Base-by-base conservation (phyloP, 495 filamentous ascomycete species). In the Podospora pseudoanserina region DNA sequence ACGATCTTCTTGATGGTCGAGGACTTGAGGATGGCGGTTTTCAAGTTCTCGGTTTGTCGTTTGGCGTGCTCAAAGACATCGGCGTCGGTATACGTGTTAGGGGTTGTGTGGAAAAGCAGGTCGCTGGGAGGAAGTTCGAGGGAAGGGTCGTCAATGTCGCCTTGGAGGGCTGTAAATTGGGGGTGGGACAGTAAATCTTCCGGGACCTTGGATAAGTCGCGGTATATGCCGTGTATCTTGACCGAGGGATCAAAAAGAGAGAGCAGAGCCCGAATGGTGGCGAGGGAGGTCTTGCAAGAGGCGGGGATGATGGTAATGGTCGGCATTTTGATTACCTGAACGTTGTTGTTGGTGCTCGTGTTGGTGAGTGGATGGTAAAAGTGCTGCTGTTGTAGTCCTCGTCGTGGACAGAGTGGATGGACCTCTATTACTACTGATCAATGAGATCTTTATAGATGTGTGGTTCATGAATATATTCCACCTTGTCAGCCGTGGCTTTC, bases 191-290 rank as follows among this genome's bases (percentile, higher is more conserved):
- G 60, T 56, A 76, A 69, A 60, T 75, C 73, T 28, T 32, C 59
- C 5, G 72, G 74, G 23, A 70, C 74, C 15, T 63, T 63, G 67
- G 34, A 13, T 18, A 70, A 61, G 53, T 76, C 62, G 39, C 72
- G 72, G 66, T 76, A 76, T 57, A 70, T 57, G 5, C 68, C 74
- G 1, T 5, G 7, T 3, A 49, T 9, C 55, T 27, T 67, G 58
- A 76, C 60, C 7, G 30, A 66, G 34, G 68, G 67, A n/a, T 23
- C 27, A 55, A 63, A 61, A 39, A 70, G 56, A 34, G 68, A 65
- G 59, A 76, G 71, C 5, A 76, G 69, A 32, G 55, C 20, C 2
- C 74, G 72, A 68, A 76, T 72, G 32, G 74, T 64, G 54, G 74
- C 72, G 15, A 63, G 64, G 62, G 65, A 70, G 15, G 74, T 74